Evolutionary conservation across 1,284 basidiomycete genomes (phyloP).

Genomic region (Ceratobasidium papillatum): DNA sequence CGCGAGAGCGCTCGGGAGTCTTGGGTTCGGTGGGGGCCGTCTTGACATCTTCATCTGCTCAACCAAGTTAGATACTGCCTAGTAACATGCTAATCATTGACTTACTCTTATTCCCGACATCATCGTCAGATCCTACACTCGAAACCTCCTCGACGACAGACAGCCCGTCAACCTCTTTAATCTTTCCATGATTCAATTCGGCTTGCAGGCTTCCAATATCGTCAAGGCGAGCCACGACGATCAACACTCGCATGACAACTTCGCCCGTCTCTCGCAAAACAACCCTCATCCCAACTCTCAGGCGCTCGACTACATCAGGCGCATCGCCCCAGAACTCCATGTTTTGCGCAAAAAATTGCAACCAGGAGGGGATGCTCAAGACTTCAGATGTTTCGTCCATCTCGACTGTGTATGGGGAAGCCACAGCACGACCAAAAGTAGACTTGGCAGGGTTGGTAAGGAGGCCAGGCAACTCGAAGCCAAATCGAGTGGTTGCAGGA

Average conservation of each 20-base stretch:
- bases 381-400: conserved; percentile 13
- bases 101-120: neutral
- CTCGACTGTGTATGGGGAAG: conserved; percentile 9
- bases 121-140: conserved; percentile 3
- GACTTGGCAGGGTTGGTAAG: neutral
- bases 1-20: conserved; percentile 10
- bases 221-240: neutral
- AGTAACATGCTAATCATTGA: neutral
- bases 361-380: neutral
- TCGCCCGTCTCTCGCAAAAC: neutral
- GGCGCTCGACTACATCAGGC: neutral
- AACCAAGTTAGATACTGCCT: neutral
- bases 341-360: conserved; percentile 4
- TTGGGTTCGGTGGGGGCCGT: neutral
- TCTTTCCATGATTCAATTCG: neutral
- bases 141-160: conserved; percentile 30
- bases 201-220: neutral
- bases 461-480: conserved; percentile 1
- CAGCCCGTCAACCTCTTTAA: neutral
- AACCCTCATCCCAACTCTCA: conserved; percentile 5
- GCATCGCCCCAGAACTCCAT: conserved; percentile 22
- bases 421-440: conserved; percentile 1
- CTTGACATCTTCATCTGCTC: neutral
- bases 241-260: neutral
- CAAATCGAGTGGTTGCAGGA: neutral